Base-by-base conservation (phyloP, 148 eudicot species). In the Diospyros lotus region DNA sequence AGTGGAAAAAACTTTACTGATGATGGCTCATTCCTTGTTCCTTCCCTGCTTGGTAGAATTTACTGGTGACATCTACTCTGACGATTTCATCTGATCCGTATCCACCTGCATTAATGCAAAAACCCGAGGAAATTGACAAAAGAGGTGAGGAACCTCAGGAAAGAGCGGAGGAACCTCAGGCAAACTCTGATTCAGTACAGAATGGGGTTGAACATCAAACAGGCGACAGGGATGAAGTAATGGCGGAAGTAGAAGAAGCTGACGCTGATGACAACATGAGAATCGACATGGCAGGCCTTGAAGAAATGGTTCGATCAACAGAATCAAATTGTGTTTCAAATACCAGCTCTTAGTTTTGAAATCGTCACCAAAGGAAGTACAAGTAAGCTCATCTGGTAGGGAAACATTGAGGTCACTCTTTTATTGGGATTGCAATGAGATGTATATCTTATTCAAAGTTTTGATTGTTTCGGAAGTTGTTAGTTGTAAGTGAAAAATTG, bases 31-130 rank as follows among this genome's bases (percentile, higher is more conserved):
- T 12, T 42, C 56, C 58, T 53, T 14, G 60, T 45, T 28, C 28
- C 8, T 0, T 68, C 69, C 41, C 40, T 44, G 38, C 58, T 43
- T 79, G 28, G 77, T 82, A 93, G 98, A 90, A 87, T 78, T 82
- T 93, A 78, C 73, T 84, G 83, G 98, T 93, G 82, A 89, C 96
- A 44, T 90, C 93, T 68, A 93, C 88, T 39, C 72, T 93, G 76
- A 86, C 83, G 40, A 86, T 83, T 64, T 85, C 86, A 11, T 77
- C 81, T 17, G 91, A 87, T 77, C 84, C 90, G 59, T 86, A 83
- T 75, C 87, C 88, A 71, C 76, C 81, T 11, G 39, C 85, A 18
- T 56, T 69, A 4, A 67, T 69, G 75, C 86, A 81, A 80, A 64
- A 63, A 67, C 73, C 80, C 54, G 82, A 80, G 73, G 85, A 78